Conservation (phyloP, 345 rosid genomes). For the Camelina neglecta region DNA sequence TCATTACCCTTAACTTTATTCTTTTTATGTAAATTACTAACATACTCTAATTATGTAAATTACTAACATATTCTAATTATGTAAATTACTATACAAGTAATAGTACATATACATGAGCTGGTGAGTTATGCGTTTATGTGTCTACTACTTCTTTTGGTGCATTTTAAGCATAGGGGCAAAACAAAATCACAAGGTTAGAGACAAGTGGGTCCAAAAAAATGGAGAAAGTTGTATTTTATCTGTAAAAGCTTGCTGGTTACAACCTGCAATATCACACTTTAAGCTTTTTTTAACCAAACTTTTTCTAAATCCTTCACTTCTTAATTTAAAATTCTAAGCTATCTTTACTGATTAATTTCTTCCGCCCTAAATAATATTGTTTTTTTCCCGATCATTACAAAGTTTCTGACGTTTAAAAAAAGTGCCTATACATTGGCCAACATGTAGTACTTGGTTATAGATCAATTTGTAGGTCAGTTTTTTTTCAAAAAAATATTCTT, state of each 20-base stretch:
- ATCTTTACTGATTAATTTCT: background rate
- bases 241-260: constrained; percentile 41
- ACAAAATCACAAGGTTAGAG: constrained; percentile 12
- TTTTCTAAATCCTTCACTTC: constrained; percentile 11
- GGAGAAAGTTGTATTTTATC: constrained; percentile 39
- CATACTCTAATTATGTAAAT: background rate
- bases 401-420: background rate
- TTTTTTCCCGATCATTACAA: background rate
- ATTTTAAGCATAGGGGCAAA: background rate
- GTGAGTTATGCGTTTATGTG: constrained; percentile 16
- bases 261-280: constrained; percentile 40
- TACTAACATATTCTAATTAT: background rate
- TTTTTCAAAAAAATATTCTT: background rate
- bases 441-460: background rate
- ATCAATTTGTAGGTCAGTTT: background rate
- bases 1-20: background rate
- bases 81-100: background rate
- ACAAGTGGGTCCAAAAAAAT: constrained; percentile 34
- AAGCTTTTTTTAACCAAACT: constrained; percentile 26
- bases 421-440: background rate
- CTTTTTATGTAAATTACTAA: background rate
- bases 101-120: constrained; percentile 13
- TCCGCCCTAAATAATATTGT: background rate
- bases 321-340: background rate
- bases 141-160: constrained; percentile 6